Evolutionary conservation across 495 filamentous ascomycete species (phyloP).

Genomic region (Articulospora tetracladia): DNA sequence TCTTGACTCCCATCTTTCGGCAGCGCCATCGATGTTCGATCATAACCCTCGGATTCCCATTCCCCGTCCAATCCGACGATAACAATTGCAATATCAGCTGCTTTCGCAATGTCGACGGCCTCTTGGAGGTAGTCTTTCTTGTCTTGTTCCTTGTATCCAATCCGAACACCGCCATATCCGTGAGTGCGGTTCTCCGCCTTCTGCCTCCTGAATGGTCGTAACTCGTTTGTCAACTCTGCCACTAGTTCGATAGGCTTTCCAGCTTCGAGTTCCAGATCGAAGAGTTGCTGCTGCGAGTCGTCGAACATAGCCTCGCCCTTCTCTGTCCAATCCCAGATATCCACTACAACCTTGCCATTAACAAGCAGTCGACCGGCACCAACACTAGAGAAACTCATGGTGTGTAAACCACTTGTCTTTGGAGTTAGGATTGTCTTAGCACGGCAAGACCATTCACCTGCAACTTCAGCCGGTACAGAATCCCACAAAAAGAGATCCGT

Average conservation of each 20-base stretch:
- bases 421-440: conserved; percentile 52
- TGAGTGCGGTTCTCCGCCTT: conserved; percentile 48
- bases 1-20: conserved; percentile 68
- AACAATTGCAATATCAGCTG: conserved; percentile 72
- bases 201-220: conserved; percentile 50
- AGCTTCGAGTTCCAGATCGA: conserved; percentile 47
- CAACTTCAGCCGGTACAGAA: conserved; percentile 58
- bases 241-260: conserved; percentile 43
- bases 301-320: conserved; percentile 62
- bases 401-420: conserved; percentile 57
- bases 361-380: conserved; percentile 69
- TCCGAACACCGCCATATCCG: conserved; percentile 69
- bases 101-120: conserved; percentile 63
- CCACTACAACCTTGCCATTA: conserved; percentile 65
- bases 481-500: conserved; percentile 69
- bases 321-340: conserved; percentile 69
- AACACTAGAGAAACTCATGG: conserved; percentile 72
- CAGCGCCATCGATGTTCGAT: conserved; percentile 79
- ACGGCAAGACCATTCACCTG: conserved; percentile 56
- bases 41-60: conserved; percentile 87
- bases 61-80: conserved; percentile 79
- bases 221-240: conserved; percentile 58
- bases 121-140: conserved; percentile 66
- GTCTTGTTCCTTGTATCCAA: conserved; percentile 69
- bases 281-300: conserved; percentile 51